Base-by-base conservation (phyloP, 108 stramenopile genomes). In the Skeletonema potamos region DNA sequence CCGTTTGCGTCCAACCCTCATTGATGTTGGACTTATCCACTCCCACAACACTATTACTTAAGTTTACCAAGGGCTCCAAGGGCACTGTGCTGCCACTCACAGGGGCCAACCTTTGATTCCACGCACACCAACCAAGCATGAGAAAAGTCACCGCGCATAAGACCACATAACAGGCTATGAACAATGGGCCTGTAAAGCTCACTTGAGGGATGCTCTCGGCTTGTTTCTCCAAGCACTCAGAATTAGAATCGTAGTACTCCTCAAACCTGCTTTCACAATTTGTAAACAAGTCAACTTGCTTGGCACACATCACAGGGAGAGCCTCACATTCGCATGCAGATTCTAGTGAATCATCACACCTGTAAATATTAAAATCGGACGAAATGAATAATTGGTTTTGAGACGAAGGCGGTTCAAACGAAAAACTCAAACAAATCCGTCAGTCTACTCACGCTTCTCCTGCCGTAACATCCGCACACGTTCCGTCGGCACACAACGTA, bases 401-500 rank as follows among this genome's bases (percentile, higher is more conserved):
- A 39, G 6, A 34, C 13, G 1, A 13, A 9, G 9, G 27, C 28
- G 10, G 1, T 8, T 15, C 12, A 39, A 13, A 62, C 11, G 37
- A 29, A 1, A 41, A 69, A 43, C 4, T 33, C 17, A 22, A 34
- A 48, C 20, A 48, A 48, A 48, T 48, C 18, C 20, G 13, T 11
- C n/a, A n/a, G 34, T 34, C 34, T 22, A 48, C 46, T 48, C 77
- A 78, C 27, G 27, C 32, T 62, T 78, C 70, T 29, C 77, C 70
- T 0, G 58, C 29, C 0, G 77, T 70, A 11, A 60, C 30, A 24
- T 62, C 69, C 32, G 73, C 77, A 66, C 86, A 88, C 0, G 66
- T 82, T 43, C 87, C 87, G 59, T 86, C 87, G 39, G 13, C 48
- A 68, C 87, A 87, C 7, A 85, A 70, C 55, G 37, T 72, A 32